These are phyloP conservation scores for Diplodia mutila DNA, from an alignment of 2,329 filamentous ascomycete genomes.

Conservation along the genomic window DNA sequence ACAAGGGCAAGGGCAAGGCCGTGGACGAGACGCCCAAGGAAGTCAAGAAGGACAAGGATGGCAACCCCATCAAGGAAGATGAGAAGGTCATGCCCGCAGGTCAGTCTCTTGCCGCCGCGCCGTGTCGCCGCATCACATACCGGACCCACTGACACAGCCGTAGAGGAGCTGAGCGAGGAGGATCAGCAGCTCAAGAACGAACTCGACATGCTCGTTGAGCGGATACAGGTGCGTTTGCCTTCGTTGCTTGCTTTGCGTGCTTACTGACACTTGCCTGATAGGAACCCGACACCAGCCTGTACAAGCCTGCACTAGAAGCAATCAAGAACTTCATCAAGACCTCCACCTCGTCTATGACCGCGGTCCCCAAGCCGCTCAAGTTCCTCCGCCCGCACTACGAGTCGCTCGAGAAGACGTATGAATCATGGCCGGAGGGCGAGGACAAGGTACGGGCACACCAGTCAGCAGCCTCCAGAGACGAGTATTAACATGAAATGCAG, in stretches of 20 bases:
- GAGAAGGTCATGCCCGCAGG: slow-evolving; percentile 71
- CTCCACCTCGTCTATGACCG: slow-evolving; percentile 98
- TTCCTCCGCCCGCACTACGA: slow-evolving; percentile 97
- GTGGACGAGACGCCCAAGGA: slow-evolving; percentile 65
- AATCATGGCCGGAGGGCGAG: slow-evolving; percentile 80
- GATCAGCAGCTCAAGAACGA: slow-evolving; percentile 98
- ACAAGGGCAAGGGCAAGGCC: slow-evolving; percentile 97
- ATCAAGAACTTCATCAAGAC: slow-evolving; percentile 99
- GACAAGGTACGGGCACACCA: slow-evolving; percentile 66
- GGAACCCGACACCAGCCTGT: slow-evolving; percentile 85
- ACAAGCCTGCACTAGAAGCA: slow-evolving; percentile 88
- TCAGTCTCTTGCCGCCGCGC: slow-evolving; percentile 42
- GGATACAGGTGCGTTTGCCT: slow-evolving; percentile 70
- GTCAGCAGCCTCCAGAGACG: neutral
- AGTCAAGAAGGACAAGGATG: slow-evolving; percentile 67
- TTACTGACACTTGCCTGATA: slow-evolving; percentile 8
- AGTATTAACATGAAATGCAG: slow-evolving; percentile 42
- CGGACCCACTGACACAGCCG: neutral
- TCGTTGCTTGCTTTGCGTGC: neutral
- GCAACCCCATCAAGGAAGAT: slow-evolving; percentile 71
- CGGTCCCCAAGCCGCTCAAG: slow-evolving; percentile 96
- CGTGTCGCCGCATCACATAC: neutral
- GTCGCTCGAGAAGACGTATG: slow-evolving; percentile 82
- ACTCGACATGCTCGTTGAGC: slow-evolving; percentile 96
- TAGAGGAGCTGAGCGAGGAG: slow-evolving; percentile 94